Conservation (phyloP, 129 eudicot genomes). For the Dittrichia graveolens region DNA sequence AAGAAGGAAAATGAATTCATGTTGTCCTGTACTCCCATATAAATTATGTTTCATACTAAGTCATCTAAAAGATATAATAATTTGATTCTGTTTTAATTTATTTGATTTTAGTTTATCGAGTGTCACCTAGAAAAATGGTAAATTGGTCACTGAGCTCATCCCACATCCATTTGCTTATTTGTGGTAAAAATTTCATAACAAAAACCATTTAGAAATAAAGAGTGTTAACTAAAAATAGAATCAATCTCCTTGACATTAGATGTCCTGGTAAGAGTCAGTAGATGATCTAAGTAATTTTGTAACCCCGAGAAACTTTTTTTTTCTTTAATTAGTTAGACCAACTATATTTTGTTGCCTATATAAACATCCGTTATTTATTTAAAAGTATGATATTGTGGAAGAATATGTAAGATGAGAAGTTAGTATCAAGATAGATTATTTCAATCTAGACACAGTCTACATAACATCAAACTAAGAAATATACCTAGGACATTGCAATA, state of each 20-base stretch:
- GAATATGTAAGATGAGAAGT: background rate
- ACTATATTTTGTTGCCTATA: no score
- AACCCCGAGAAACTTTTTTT: no score
- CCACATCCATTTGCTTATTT: constrained; percentile 10
- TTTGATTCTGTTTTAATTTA: background rate
- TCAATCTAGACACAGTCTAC: background rate
- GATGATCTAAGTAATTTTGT: background rate
- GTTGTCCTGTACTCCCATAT: background rate
- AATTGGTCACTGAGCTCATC: background rate
- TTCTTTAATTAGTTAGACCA: no score
- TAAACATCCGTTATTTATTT: no score
- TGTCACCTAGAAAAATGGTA: background rate
- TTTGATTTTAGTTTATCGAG: background rate
- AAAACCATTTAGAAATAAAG: background rate
- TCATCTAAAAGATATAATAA: background rate
- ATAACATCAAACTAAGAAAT: background rate
- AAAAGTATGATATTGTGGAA: background rate
- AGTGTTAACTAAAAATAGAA: background rate
- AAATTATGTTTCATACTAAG: background rate
- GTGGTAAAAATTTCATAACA: background rate
- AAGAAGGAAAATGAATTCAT: background rate
- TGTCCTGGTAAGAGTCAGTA: background rate
- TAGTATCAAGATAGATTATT: background rate
- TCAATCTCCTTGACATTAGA: background rate
- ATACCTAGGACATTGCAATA: background rate